These are phyloP conservation scores for Cryptococcus hybrid DNA, from an alignment of 1,284 basidiomycete genomes.

Conservation along the genomic window DNA sequence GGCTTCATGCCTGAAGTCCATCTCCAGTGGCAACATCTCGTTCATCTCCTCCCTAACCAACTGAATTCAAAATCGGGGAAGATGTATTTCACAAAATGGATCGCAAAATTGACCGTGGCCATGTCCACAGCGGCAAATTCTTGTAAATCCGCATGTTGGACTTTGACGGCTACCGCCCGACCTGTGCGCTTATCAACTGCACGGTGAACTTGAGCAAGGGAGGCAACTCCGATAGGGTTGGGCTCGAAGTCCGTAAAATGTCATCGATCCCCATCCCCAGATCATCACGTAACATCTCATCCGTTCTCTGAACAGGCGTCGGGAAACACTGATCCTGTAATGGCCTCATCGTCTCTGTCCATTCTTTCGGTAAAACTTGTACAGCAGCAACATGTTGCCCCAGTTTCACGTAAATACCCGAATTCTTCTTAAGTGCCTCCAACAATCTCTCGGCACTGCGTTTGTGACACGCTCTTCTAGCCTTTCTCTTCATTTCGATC, in stretches of 20 bases:
- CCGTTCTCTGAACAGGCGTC: conserved; percentile 40
- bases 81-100: conserved; percentile 82
- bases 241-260: conserved; percentile 75
- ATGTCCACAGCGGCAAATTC: conserved; percentile 89
- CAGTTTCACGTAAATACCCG: conserved; percentile 55
- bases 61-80: conserved; percentile 72
- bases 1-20: conserved; percentile 78
- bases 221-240: conserved; percentile 90
- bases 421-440: conserved; percentile 78
- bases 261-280: conserved; percentile 44
- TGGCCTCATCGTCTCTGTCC: conserved; percentile 61
- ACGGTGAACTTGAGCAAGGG: conserved; percentile 90
- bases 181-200: conserved; percentile 71
- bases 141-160: conserved; percentile 92
- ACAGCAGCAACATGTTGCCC: conserved; percentile 78
- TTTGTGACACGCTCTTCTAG: conserved; percentile 73
- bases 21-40: conserved; percentile 88
- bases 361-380: conserved; percentile 73
- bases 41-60: conserved; percentile 94
- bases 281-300: conserved; percentile 44
- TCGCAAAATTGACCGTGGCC: conserved; percentile 51
- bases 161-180: conserved; percentile 84
- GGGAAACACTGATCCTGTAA: conserved; percentile 69
- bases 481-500: conserved; percentile 53
- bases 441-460: conserved; percentile 75